Evolutionary conservation across 371 early-diverging fungal species (phyloP), one percentile per base, ranked within the genome.

Genomic region (Blastocladiella emersonii): DNA sequence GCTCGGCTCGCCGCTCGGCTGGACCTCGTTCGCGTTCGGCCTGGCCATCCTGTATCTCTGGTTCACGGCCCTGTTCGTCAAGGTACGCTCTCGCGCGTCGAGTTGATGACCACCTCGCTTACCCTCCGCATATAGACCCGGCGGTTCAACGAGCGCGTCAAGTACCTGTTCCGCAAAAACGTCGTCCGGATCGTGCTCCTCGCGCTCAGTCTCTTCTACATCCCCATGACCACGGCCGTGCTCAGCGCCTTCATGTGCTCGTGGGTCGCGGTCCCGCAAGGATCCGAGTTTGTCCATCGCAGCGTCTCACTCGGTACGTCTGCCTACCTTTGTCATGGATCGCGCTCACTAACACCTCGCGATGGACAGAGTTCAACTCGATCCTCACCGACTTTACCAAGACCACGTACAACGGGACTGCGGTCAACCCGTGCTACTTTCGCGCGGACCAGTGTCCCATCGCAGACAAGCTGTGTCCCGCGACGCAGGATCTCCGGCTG

Each of bases 221-320:
- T 62, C n/a, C 62, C 62, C 12, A 62, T 62, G 62, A 10, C 62
- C 25, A 61, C 62, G 19, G 13, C 61, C 13, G 62, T 62, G 15
- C 12, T 62, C 32, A 61, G 62, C 57, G 21, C 27, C 2, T 55
- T 57, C 55, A 32, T 30, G 44, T 62, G 59, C 62, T 4, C 8
- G 2, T 62, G 45, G 45, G 62, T 62, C n/a, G 30, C 62, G 30
- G 34, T n/a, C n/a, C 62, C 62, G 13, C 34, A 13, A 2, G 62
- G 62, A 3, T 27, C 61, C 39, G 60, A 59, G 60, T 44, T 59
- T 59, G 60, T 59, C 12, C 12, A 15, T 1, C 39, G 60, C 13
- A 27, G 4, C 17, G 45, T 43, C 0, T 25, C 41, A 12, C n/a
- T 59, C 8, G n/a, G 60, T 59, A 35, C 60, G 60, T 37, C 23